Evolutionary conservation across 345 rosid species (phyloP).

Genomic region (Capsella bursapastoris): DNA sequence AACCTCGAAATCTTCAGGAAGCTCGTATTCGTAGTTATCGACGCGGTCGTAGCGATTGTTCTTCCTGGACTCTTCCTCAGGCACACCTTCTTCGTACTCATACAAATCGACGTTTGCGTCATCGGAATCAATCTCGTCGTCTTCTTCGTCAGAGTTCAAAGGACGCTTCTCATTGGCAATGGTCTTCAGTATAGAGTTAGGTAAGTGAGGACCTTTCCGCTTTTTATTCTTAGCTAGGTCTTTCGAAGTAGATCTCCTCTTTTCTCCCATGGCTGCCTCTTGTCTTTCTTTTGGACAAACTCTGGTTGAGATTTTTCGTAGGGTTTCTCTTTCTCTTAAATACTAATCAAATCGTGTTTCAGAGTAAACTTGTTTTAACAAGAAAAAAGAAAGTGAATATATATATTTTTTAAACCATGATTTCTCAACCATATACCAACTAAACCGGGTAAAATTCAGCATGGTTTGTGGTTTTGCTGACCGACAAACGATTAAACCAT

Average conservation of each 20-base stretch:
- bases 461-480: not conserved
- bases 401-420: not conserved
- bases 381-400: no score
- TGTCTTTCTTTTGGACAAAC: not conserved
- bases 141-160: slow-evolving; percentile 63
- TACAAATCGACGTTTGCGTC: slow-evolving; percentile 63
- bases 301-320: slow-evolving; percentile 21
- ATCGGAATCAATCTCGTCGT: slow-evolving; percentile 58
- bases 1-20: slow-evolving; percentile 78
- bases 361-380: not conserved
- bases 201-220: slow-evolving; percentile 78
- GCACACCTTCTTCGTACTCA: slow-evolving; percentile 80
- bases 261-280: slow-evolving; percentile 36
- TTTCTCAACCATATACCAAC: not conserved
- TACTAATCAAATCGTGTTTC: not conserved
- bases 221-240: slow-evolving; percentile 29
- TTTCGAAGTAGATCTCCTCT: slow-evolving; percentile 38
- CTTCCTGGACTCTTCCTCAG: slow-evolving; percentile 78
- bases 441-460: not conserved
- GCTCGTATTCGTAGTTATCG: slow-evolving; percentile 69
- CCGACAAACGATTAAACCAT: not conserved
- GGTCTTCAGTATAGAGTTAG: slow-evolving; percentile 59
- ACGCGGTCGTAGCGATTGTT: slow-evolving; percentile 80
- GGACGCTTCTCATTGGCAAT: slow-evolving; percentile 56
- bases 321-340: slow-evolving; percentile 11